These are phyloP conservation scores for Leishmania major DNA, from an alignment of 208 protist genomes.

Conservation along the genomic window DNA sequence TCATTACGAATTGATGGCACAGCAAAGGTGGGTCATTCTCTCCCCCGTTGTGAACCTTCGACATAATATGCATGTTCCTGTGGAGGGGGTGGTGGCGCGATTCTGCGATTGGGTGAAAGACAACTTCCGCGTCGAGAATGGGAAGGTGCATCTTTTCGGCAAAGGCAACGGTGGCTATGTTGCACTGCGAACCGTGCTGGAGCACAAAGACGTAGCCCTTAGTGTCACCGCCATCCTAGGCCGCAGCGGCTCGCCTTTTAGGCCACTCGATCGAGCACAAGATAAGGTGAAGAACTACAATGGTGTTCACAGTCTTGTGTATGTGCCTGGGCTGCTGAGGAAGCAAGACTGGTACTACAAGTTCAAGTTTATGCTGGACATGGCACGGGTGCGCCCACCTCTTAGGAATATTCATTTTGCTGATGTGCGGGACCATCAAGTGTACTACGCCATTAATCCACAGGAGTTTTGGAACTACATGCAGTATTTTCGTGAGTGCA, in stretches of 20 bases:
- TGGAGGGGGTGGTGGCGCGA: slow-evolving; percentile 78
- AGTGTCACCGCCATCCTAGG: slow-evolving; percentile 85
- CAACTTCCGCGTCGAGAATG: slow-evolving; percentile 76
- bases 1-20: slow-evolving; percentile 66
- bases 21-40: slow-evolving; percentile 83
- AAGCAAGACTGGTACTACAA: slow-evolving; percentile 92
- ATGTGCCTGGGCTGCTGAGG: slow-evolving; percentile 73
- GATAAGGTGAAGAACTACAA: slow-evolving; percentile 84
- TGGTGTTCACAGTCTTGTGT: slow-evolving; percentile 83
- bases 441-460: slow-evolving; percentile 91
- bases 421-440: slow-evolving; percentile 85
- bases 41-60: slow-evolving; percentile 77
- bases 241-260: slow-evolving; percentile 70
- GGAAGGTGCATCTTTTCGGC: slow-evolving; percentile 82
- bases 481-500: slow-evolving; percentile 84
- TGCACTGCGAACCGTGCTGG: slow-evolving; percentile 73
- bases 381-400: slow-evolving; percentile 69
- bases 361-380: slow-evolving; percentile 92
- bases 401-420: slow-evolving; percentile 87
- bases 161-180: slow-evolving; percentile 86
- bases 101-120: slow-evolving; percentile 89
- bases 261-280: slow-evolving; percentile 68
- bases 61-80: slow-evolving; percentile 78
- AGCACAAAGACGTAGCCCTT: slow-evolving; percentile 71
- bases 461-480: slow-evolving; percentile 92